A percentile compares a stretch with the other conserved stretches of the same genome.
Conservation (phyloP, 106 monocot species). For the Alisma plantagoaquatica region DNA sequence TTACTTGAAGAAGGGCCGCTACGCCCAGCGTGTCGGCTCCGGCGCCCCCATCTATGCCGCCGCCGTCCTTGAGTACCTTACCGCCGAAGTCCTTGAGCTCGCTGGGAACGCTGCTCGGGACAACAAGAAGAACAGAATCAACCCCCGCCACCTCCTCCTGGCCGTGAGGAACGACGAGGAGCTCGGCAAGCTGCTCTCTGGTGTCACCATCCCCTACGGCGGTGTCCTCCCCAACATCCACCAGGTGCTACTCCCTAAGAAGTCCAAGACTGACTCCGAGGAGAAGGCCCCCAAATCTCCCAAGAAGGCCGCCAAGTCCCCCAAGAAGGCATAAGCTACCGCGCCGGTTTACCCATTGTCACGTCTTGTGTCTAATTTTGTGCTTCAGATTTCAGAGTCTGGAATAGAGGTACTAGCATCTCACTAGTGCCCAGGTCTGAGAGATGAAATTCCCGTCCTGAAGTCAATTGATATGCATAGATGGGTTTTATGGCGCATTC, state of each 20-base stretch:
- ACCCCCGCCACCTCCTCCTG: conserved; percentile 40
- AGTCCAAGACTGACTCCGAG: conserved; percentile 20
- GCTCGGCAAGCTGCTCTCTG: conserved; percentile 32
- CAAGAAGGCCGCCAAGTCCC: conserved; percentile 27
- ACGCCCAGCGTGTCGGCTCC: not conserved
- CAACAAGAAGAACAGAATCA: conserved; percentile 46
- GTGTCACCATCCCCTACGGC: conserved; percentile 39
- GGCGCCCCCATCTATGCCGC: too few relatives aligned
- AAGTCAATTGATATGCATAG: too few relatives aligned
- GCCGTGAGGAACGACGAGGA: conserved; percentile 57
- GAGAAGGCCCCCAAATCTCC: conserved; percentile 28
- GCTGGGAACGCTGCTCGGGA: conserved; percentile 46
- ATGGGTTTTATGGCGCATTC: too few relatives aligned
- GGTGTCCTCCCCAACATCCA: conserved; percentile 50
- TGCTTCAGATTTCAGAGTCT: too few relatives aligned
- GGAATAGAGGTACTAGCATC: too few relatives aligned
- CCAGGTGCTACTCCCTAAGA: conserved; percentile 39
- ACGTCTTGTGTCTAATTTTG: too few relatives aligned
- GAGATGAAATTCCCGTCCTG: too few relatives aligned
- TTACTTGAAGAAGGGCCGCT: too few relatives aligned
- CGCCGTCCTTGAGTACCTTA: too few relatives aligned
- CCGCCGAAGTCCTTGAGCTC: conserved; percentile 43
- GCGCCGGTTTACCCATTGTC: too few relatives aligned
- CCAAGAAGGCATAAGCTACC: conserved; percentile 1
- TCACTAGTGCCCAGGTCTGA: too few relatives aligned